Percentiles rank a stretch among this genome's conserved stretches.
Evolutionary conservation across 768 basidiomycete genomes (phyloP).

Genomic region (Pulveroboletus ravenelii): DNA sequence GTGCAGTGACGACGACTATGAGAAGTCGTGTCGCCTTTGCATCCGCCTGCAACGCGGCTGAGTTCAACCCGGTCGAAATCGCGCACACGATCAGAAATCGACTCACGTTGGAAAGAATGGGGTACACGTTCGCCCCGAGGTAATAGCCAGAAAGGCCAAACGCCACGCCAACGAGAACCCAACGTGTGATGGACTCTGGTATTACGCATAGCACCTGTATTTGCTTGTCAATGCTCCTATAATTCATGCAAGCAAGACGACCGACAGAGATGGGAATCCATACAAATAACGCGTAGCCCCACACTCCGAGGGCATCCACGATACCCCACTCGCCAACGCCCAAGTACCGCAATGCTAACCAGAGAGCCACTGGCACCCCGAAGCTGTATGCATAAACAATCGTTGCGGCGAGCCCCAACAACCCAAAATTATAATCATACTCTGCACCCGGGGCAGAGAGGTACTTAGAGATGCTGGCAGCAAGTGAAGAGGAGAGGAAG

Average conservation of each 20-base stretch:
- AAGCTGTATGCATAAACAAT: constrained; percentile 88
- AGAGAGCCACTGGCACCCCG: constrained; percentile 74
- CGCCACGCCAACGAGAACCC: constrained; percentile 70
- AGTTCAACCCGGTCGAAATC: background rate
- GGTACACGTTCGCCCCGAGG: constrained; percentile 80
- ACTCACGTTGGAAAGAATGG: constrained; percentile 78
- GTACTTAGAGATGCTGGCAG: constrained; percentile 82
- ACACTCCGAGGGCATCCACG: constrained; percentile 74
- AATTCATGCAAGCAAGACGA: constrained; percentile 4
- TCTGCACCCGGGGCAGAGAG: constrained; percentile 54
- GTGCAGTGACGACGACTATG: constrained; percentile 64
- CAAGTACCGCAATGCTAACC: constrained; percentile 79
- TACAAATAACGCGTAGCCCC: constrained; percentile 79
- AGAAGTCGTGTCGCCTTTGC: constrained; percentile 81
- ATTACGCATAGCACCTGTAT: constrained; percentile 77
- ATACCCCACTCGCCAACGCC: constrained; percentile 89
- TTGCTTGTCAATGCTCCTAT: background rate
- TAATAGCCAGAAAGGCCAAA: constrained; percentile 85
- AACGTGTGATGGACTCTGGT: constrained; percentile 76
- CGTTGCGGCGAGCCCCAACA: constrained; percentile 77
- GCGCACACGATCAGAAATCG: background rate
- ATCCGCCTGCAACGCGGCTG: constrained; percentile 55
- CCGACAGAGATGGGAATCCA: constrained; percentile 86
- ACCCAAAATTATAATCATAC: constrained; percentile 80
- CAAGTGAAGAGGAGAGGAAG: constrained; percentile 91